Percentiles rank a stretch among this genome's conserved stretches.
Conservation (phyloP, 306 rosid genomes). For the Parietaria judaica region DNA sequence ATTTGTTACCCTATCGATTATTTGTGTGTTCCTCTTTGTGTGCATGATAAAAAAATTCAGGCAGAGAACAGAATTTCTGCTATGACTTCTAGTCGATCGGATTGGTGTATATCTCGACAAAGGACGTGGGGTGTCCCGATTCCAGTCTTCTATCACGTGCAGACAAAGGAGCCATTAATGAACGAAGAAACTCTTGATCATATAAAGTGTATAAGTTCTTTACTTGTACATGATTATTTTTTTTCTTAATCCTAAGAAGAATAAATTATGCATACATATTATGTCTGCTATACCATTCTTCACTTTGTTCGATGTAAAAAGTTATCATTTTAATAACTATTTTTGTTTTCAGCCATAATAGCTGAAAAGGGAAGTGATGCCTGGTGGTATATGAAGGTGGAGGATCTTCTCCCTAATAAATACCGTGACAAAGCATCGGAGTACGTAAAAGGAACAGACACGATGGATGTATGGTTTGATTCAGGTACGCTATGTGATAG, state of each 20-base stretch:
- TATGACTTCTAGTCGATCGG: constrained; percentile 88
- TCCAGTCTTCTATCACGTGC: constrained; percentile 89
- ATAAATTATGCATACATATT: not conserved
- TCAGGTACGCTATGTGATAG: constrained; percentile 50
- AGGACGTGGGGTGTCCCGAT: constrained; percentile 99
- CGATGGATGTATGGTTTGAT: constrained; percentile 99
- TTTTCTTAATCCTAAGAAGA: not conserved
- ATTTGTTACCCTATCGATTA: not conserved
- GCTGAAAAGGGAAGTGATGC: constrained; percentile 97
- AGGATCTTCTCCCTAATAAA: constrained; percentile 79
- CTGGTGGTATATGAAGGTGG: constrained; percentile 97
- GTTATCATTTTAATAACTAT: constrained; percentile 12
- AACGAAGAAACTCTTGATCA: constrained; percentile 80
- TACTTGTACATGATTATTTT: not conserved
- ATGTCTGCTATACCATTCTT: not conserved
- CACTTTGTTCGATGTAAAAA: not conserved
- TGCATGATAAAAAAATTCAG: constrained; percentile 34
- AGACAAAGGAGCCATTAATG: constrained; percentile 86
- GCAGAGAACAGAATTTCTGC: constrained; percentile 93
- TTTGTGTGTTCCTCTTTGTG: not conserved
- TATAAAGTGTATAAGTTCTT: constrained; percentile 53
- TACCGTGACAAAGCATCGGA: constrained; percentile 77
- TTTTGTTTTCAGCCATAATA: constrained; percentile 60
- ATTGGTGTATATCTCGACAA: constrained; percentile 99
- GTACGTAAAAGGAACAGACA: constrained; percentile 93